These are phyloP conservation scores for Pseudogymnoascus sp. DNA, from an alignment of 2,329 filamentous ascomycete species.

Conservation along the genomic window DNA sequence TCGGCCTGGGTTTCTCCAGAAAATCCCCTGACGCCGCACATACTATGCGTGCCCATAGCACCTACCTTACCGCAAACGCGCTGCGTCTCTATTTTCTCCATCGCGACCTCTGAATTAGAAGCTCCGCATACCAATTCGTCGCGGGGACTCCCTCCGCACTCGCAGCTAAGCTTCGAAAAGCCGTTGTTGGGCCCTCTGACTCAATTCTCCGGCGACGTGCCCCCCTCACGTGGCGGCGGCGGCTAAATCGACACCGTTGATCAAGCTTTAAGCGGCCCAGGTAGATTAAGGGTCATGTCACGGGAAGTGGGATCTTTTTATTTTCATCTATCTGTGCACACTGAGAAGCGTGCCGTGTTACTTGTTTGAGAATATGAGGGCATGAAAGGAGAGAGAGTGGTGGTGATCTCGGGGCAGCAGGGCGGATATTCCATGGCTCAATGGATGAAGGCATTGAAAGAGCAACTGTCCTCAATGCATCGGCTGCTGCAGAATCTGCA, in stretches of 20 bases:
- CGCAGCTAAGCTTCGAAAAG: background rate
- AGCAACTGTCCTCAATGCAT: background rate
- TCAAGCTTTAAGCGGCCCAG: background rate
- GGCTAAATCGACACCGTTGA: background rate
- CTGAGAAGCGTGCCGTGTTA: background rate
- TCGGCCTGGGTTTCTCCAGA: background rate
- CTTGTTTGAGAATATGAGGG: background rate
- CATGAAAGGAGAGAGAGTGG: background rate
- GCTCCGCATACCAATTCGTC: background rate
- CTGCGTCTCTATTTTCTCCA: background rate
- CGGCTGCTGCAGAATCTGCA: background rate
- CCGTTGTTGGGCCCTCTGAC: background rate
- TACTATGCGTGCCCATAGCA: background rate
- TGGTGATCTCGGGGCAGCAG: background rate
- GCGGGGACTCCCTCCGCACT: background rate
- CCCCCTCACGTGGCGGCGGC: background rate
- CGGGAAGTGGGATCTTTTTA: background rate
- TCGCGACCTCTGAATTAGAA: background rate
- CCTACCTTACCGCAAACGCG: background rate
- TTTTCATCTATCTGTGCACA: background rate
- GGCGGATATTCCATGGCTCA: background rate
- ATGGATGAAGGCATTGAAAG: background rate
- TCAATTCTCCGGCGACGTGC: background rate
- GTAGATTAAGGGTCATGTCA: background rate
- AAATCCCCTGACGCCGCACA: background rate